Evolutionary conservation across 1,139 yeast genomes (phyloP), one percentile per base, ranked within the genome.

Genomic region (Candida labiduridarum): DNA sequence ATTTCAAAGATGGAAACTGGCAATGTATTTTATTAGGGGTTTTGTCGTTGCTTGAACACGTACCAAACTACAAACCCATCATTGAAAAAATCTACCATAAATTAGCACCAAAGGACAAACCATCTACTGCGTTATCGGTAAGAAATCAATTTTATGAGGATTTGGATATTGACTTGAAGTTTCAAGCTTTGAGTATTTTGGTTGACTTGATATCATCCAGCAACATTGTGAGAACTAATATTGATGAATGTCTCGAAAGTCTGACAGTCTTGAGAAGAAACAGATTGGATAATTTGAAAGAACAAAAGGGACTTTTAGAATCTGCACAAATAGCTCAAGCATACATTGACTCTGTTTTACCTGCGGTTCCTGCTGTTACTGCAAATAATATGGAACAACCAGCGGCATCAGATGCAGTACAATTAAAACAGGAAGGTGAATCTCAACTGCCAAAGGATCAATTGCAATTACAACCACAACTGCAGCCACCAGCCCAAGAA

Each of bases 1-100:
- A 82, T 59, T 94, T 88, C 64, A 84, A 80, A 59, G 92, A 89
- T 60, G 96, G 97, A 4, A 84, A 84, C 50, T 92, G 97, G 97
- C 87, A 89, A 59, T 78, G 86, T 41, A 81, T 87, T 44, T 67
- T 91, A 34, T 66, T 91, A 43, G 97, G 97, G 16, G 74, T 91
- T 4, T 74, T 91, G 30, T 78, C 85, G 0, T 67, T 81, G 47
- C 81, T 87, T 10, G 83, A 84, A 44, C 76, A 83, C 57, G 76
- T 85, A 31, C 83, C 85, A 0, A 77, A 78, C 18, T 87, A 81
- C 69, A 63, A 72, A 30, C 70, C 71, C 0, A 66, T 68, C 5
- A 79, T 86, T 50, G 71, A 68, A 14, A 68, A 71, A 38, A 78
- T 82, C 2, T 79, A 75, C 53, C 75, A 75, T 44, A 62, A 68